Percentiles rank a stretch among this genome's conserved stretches.
Evolutionary conservation across 2,329 filamentous ascomycete genomes (phyloP).

Genomic region (Diaporthe eres): DNA sequence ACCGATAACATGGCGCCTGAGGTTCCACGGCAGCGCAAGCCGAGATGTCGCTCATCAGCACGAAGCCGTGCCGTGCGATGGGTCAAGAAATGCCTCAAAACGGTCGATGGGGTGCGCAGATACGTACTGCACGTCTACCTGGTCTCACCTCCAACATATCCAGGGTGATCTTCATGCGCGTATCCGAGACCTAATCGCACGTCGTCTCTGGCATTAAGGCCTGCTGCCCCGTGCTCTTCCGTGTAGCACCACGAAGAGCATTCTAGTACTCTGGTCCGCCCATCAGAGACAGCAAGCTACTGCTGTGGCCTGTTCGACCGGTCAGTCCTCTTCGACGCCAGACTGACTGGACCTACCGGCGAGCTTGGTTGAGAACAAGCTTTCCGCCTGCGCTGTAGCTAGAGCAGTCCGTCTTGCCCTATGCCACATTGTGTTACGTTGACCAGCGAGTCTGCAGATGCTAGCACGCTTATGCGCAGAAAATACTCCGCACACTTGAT

Average conservation of each 20-base stretch:
- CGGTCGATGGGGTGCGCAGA: not conserved
- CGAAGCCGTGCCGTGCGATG: constrained; percentile 8
- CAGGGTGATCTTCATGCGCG: not conserved
- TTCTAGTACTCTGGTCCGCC: not conserved
- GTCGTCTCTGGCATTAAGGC: not conserved
- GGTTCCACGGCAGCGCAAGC: constrained; percentile 28
- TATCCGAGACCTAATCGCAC: not conserved
- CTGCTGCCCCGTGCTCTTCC: not conserved
- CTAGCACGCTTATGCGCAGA: not conserved
- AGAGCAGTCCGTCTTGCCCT: constrained; percentile 9
- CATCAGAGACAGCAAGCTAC: constrained; percentile 17
- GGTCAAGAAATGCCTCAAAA: constrained; percentile 13
- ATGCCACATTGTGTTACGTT: constrained; percentile 5
- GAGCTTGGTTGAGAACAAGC: constrained; percentile 18
- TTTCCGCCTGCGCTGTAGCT: constrained; percentile 14
- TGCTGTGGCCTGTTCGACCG: constrained; percentile 17
- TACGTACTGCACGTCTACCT: not conserved
- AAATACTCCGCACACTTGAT: not conserved
- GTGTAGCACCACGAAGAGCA: not conserved
- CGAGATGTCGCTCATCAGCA: constrained; percentile 19
- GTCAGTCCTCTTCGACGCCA: not conserved
- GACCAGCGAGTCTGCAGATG: constrained; percentile 1
- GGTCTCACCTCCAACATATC: not conserved
- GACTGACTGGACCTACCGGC: not conserved
- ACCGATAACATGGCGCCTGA: not conserved